phyloP scores from a whole-genome alignment of 768 basidiomycete genomes.

The Pilatotrama ljubarskyi region DNA sequence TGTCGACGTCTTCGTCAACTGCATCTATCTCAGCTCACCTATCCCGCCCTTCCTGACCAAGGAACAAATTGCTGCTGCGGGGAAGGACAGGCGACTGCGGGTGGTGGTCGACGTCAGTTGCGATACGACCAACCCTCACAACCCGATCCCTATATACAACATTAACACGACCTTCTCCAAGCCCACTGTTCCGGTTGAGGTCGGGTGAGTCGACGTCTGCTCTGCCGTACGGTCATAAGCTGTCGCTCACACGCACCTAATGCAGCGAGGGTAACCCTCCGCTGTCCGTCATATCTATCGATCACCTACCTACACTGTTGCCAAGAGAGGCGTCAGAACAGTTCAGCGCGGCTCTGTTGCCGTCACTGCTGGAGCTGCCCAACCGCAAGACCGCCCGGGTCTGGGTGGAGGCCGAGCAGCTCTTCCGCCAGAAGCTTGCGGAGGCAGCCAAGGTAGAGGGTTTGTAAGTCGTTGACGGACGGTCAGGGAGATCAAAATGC shows the following conservation, averaged over 20 bases:
- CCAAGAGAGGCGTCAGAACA: conserved; percentile 97
- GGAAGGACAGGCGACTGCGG: conserved; percentile 62
- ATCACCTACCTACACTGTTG: conserved; percentile 93
- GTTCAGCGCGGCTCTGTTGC: conserved; percentile 85
- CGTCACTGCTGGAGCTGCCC: conserved; percentile 79
- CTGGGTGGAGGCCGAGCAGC: conserved; percentile 84
- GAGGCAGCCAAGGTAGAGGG: conserved; percentile 45
- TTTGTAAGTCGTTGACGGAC: conserved; percentile 14
- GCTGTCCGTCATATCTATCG: conserved; percentile 90
- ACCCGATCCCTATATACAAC: conserved; percentile 93
- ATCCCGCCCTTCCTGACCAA: conserved; percentile 83
- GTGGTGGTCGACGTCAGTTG: conserved; percentile 98
- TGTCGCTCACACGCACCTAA: conserved; percentile 9
- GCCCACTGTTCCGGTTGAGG: conserved; percentile 85
- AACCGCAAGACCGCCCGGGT: conserved; percentile 65
- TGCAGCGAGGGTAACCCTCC: conserved; percentile 61
- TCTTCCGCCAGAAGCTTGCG: conserved; percentile 70
- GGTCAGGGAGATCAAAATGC: not conserved
- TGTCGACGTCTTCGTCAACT: conserved; percentile 98
- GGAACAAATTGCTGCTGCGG: conserved; percentile 72
- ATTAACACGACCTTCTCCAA: conserved; percentile 93
- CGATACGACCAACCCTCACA: conserved; percentile 98
- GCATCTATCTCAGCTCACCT: conserved; percentile 90
- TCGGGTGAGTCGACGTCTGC: conserved; percentile 55
- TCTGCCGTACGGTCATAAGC: conserved; percentile 16